Evolutionary conservation across 371 early-diverging fungal genomes (phyloP).

Genomic region (Cokeromyces recurvatus): DNA sequence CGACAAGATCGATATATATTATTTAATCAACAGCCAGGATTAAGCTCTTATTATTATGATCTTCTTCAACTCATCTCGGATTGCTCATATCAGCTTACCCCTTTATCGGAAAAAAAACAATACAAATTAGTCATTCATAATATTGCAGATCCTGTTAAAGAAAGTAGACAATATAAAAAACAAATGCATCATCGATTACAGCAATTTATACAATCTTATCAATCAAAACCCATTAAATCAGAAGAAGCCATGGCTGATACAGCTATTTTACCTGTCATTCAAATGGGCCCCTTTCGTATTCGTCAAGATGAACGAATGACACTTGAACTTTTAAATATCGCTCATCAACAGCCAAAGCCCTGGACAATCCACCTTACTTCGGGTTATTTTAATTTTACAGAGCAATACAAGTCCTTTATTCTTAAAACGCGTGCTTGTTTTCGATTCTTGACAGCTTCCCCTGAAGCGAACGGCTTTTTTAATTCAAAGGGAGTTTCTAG

Average conservation of each 20-base stretch:
- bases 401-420: conserved; percentile 58
- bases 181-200: conserved; percentile 48
- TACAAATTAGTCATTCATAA: conserved; percentile 23
- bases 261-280: conserved; percentile 77
- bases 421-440: conserved; percentile 54
- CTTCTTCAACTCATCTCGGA: conserved; percentile 58
- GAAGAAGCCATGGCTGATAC: conserved; percentile 51
- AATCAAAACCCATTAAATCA: neutral
- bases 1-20: conserved; percentile 92
- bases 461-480: conserved; percentile 94
- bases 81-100: conserved; percentile 61
- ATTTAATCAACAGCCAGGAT: conserved; percentile 46
- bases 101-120: neutral
- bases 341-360: conserved; percentile 21
- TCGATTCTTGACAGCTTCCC: conserved; percentile 78
- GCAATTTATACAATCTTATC: conserved; percentile 40
- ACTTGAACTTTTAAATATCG: conserved; percentile 53
- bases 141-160: conserved; percentile 60
- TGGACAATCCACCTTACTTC: conserved; percentile 72
- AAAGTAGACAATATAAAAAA: conserved; percentile 55
- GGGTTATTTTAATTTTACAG: conserved; percentile 93
- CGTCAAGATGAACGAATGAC: conserved; percentile 75
- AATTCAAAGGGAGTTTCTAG: conserved; percentile 81
- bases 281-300: conserved; percentile 81
- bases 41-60: conserved; percentile 69